Conservation (phyloP, 1,284 basidiomycete species). For the Testicularia cyperi region DNA sequence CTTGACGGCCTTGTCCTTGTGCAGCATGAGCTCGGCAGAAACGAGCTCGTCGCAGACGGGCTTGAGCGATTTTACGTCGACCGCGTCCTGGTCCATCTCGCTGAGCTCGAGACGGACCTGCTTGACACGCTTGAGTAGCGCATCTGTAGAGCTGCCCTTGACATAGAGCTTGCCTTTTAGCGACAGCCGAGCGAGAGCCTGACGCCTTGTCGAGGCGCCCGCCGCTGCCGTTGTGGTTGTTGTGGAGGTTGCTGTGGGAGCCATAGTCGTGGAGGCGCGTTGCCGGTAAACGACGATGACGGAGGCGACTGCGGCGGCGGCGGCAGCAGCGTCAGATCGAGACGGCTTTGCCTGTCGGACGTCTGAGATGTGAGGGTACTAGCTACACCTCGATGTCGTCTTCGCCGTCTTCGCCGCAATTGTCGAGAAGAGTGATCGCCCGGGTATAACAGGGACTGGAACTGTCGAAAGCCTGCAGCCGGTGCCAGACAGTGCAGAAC, state of each 20-base stretch:
- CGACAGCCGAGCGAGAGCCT: slow-evolving; percentile 30
- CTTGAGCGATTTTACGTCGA: slow-evolving; percentile 74
- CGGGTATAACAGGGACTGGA: no score
- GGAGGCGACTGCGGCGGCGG: no score
- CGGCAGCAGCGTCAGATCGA: no score
- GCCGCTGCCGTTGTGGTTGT: slow-evolving; percentile 11
- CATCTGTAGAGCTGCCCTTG: slow-evolving; percentile 44
- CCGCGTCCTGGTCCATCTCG: slow-evolving; percentile 80
- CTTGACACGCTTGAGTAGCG: slow-evolving; percentile 41
- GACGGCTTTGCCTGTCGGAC: no score
- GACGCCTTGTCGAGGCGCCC: slow-evolving; percentile 14
- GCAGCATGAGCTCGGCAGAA: slow-evolving; percentile 75
- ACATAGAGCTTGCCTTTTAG: slow-evolving; percentile 44
- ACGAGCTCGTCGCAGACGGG: slow-evolving; percentile 77
- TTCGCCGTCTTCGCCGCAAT: no score
- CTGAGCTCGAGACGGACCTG: slow-evolving; percentile 68
- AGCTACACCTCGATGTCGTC: no score
- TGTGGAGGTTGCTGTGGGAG: slow-evolving; percentile 16
- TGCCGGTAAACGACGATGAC: no score
- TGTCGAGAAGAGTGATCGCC: no score
- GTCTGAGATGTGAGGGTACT: no score
- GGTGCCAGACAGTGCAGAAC: no score
- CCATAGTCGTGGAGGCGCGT: no score
- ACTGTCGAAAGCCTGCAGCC: no score
- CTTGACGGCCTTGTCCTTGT: slow-evolving; percentile 91